These are phyloP conservation scores for Hanseniaspora uvarum DNA, from an alignment of 1,139 yeast species.

Conservation along the genomic window DNA sequence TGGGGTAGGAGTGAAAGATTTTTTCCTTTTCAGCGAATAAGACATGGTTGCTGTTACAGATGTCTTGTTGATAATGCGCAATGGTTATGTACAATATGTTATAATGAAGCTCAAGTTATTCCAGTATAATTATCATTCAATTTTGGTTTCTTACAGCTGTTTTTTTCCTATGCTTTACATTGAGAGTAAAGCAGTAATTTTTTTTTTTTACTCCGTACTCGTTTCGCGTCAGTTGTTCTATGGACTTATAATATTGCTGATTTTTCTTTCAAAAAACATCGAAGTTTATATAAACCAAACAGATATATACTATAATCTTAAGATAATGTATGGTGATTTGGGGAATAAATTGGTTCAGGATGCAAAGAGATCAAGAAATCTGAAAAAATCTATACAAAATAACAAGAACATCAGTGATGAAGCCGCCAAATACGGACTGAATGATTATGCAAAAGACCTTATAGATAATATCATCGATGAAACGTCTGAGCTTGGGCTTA, in stretches of 20 bases:
- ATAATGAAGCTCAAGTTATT: too few relatives aligned
- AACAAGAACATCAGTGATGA: constrained; percentile 7
- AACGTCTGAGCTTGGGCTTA: constrained; percentile 47
- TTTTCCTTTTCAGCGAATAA: constrained; percentile 2
- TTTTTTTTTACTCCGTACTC: too few relatives aligned
- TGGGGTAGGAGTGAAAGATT: neutral
- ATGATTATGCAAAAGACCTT: constrained; percentile 56
- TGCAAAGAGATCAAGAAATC: constrained; percentile 63
- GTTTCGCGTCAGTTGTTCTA: neutral
- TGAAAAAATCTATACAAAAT: constrained; percentile 36
- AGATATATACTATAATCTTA: too few relatives aligned
- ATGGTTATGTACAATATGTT: too few relatives aligned
- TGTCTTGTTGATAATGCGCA: neutral
- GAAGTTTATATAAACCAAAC: too few relatives aligned
- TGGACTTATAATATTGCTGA: neutral
- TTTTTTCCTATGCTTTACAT: too few relatives aligned
- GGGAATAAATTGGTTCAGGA: constrained; percentile 75
- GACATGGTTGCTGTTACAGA: neutral
- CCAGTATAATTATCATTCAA: too few relatives aligned
- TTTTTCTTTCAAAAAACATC: neutral
- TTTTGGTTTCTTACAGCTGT: too few relatives aligned
- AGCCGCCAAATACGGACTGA: constrained; percentile 12
- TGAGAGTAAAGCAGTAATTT: neutral
- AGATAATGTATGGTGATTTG: constrained; percentile 72
- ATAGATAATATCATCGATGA: constrained; percentile 51